Conservation (phyloP, 331 rosid species). For the Rosa hybrid region DNA sequence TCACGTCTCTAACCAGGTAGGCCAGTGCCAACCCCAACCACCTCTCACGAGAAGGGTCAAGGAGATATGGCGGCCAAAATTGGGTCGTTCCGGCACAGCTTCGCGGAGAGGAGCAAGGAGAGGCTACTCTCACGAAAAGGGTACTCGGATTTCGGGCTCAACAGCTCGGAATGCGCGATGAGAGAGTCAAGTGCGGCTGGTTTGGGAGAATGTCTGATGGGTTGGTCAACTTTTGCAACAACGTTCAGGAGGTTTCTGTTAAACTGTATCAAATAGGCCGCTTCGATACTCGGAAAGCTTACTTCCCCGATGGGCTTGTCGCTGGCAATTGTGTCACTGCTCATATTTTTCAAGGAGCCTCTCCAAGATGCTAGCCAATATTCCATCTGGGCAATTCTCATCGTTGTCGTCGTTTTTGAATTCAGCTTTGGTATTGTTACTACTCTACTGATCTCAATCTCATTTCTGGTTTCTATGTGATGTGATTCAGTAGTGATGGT, state of each 20-base stretch:
- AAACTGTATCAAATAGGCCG: conserved; percentile 61
- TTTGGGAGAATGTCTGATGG: conserved; percentile 35
- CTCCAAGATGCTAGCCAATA: conserved; percentile 43
- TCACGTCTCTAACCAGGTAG: background rate
- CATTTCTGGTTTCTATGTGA: background rate
- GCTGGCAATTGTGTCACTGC: conserved; percentile 53
- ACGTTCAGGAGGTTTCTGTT: background rate
- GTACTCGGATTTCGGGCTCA: conserved; percentile 31
- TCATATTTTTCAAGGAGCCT: conserved; percentile 50
- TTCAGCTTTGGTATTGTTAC: conserved; percentile 64
- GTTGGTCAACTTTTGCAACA: conserved; percentile 14
- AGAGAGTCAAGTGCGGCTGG: conserved; percentile 23
- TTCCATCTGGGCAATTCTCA: conserved; percentile 75
- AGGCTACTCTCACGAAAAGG: conserved; percentile 43
- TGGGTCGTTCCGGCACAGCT: conserved; percentile 54
- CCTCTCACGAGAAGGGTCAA: background rate
- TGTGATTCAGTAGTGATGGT: background rate
- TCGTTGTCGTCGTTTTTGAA: conserved; percentile 77
- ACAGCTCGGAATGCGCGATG: conserved; percentile 21
- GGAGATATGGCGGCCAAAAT: conserved; percentile 27
- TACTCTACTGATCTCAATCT: background rate
- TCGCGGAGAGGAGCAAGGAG: conserved; percentile 50
- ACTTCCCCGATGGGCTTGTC: conserved; percentile 59
- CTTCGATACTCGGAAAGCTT: conserved; percentile 54
- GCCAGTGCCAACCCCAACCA: background rate